phyloP scores from a whole-genome alignment of 176 grass and related monocot species.

The Eleusine coracana region DNA sequence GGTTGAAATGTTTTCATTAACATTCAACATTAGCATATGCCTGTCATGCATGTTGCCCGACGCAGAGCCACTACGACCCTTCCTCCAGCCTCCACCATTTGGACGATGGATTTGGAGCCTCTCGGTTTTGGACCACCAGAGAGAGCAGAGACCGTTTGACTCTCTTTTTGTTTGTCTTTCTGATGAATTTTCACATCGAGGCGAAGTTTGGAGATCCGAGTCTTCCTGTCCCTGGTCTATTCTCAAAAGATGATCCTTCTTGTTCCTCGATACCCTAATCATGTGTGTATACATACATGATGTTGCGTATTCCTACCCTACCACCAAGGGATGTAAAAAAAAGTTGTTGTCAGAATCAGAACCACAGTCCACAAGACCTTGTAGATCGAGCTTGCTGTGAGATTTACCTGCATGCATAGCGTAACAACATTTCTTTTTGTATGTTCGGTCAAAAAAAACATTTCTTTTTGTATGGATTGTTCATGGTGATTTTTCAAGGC shows the following conservation, averaged over 20 bases:
- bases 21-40: no score
- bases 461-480: background rate
- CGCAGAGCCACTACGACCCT: no score
- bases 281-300: background rate
- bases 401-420: background rate
- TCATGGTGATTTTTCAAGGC: background rate
- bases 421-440: background rate
- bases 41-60: no score
- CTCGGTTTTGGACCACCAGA: background rate
- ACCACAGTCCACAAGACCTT: background rate
- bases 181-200: background rate
- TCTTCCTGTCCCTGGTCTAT: background rate
- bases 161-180: background rate
- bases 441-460: no score
- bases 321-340: no score
- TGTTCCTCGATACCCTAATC: background rate
- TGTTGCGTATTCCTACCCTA: no score
- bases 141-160: background rate
- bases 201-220: conserved; percentile 30
- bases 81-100: no score
- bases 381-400: background rate
- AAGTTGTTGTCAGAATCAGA: background rate
- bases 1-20: background rate
- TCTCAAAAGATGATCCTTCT: conserved; percentile 20
- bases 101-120: no score